phyloP scores from a whole-genome alignment of 768 basidiomycete species.

The Leccinum uliginosum region DNA sequence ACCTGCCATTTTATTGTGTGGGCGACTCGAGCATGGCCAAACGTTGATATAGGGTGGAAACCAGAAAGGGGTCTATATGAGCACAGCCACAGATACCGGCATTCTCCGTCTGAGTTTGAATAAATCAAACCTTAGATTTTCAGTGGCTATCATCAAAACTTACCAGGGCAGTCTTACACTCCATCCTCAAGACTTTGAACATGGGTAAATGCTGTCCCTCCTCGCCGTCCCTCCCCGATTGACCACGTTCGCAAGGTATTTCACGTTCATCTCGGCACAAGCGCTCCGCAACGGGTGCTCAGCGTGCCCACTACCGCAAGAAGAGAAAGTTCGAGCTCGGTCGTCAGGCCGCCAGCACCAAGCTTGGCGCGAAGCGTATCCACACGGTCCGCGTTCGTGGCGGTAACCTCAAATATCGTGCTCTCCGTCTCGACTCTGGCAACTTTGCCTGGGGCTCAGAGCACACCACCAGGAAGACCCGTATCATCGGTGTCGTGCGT shows the following conservation, averaged over 20 bases:
- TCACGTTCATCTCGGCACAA: conserved; percentile 97
- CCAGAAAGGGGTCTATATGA: no score
- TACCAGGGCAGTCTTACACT: conserved; percentile 32
- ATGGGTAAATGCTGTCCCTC: conserved; percentile 62
- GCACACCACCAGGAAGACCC: conserved; percentile 90
- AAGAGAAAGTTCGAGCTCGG: conserved; percentile 99
- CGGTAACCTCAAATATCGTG: conserved; percentile 93
- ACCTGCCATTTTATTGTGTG: conserved; percentile 20
- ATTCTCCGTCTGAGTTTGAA: conserved; percentile 28
- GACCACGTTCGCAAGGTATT: conserved; percentile 65
- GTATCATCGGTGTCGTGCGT: conserved; percentile 92
- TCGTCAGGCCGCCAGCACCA: conserved; percentile 96
- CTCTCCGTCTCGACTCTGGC: conserved; percentile 92
- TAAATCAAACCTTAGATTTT: conserved; percentile 34
- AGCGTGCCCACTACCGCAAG: conserved; percentile 96
- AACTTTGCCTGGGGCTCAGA: conserved; percentile 99
- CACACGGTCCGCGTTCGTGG: conserved; percentile 95
- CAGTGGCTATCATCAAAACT: conserved; percentile 51
- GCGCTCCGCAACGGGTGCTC: conserved; percentile 88
- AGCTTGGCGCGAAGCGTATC: conserved; percentile 91
- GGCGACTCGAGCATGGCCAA: conserved; percentile 19
- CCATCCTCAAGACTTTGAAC: conserved; percentile 70
- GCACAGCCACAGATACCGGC: conserved; percentile 27
- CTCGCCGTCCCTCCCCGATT: conserved; percentile 1
- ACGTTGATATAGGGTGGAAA: conserved; percentile 8